Base-by-base conservation (phyloP, 1,284 basidiomycete species). In the Cryptococcus wingfieldii region DNA sequence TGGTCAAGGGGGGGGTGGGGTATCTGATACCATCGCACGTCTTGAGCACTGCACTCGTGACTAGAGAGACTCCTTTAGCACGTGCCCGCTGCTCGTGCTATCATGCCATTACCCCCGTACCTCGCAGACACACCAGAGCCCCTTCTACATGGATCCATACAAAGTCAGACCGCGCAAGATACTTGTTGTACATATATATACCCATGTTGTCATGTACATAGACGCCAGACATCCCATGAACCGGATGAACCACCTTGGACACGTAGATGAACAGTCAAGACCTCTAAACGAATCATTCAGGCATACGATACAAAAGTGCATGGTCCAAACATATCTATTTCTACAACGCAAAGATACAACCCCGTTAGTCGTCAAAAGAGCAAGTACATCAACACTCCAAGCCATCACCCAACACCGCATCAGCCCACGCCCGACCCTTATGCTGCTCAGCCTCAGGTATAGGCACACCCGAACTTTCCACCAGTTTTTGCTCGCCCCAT, bases 401-500 rank as follows among this genome's bases (percentile, higher is more conserved):
- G 7, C 50, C 50, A 13, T 49, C 54, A 13, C 31, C 54, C 28
- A 66, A 47, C 4, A 70, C 55, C 5, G 55, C 54, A 39, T 66
- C 58, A 6, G 67, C 69, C 69, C 69, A 70, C 31, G 51, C 52
- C 38, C 65, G 49, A 19, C 67, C 67, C 37, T 61, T 62, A 16
- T 51, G 42, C 55, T 43, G 58, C 37, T 67, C 67, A 8, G 54
- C 57, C 10, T 31, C 53, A 7, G 67, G 67, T 38, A 72, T 45
- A 0, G 53, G 51, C 18, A 71, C 48, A 2, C 68, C 69, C 14
- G 60, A 64, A 45, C 89, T 86, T 16, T 46, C 44, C 50, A 83
- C 83, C 61, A 97, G 76, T 79, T 89, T 79, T 50, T 81, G 81
- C 77, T 97, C 92, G 3, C 92, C 93, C 89, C 90, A 97, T 41